Evolutionary conservation across 768 basidiomycete genomes (phyloP).

Genomic region (Collybia mongolica): DNA sequence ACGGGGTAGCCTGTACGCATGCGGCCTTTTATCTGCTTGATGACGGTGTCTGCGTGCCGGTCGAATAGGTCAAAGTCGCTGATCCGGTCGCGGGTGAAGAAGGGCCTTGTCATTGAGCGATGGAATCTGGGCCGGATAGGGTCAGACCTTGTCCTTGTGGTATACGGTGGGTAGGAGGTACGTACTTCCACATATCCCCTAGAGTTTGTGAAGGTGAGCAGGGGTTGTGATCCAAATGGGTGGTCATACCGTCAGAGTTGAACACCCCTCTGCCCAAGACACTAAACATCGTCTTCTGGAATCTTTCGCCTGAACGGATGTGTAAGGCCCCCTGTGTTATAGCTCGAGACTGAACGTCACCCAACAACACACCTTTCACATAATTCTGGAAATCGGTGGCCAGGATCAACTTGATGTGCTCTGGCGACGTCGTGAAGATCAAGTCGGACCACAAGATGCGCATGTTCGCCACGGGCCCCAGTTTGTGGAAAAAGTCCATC

Average conservation of each 20-base stretch:
- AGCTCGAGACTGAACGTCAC: too few relatives aligned
- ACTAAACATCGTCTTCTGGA: conserved; percentile 40
- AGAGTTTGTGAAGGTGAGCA: neutral
- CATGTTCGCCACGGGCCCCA: conserved; percentile 46
- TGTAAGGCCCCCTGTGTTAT: neutral
- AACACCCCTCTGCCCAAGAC: conserved; percentile 67
- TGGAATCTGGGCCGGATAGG: conserved; percentile 42
- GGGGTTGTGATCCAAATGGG: neutral
- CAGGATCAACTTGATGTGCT: conserved; percentile 56
- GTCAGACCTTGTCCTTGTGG: neutral
- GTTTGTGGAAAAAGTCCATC: conserved; percentile 25
- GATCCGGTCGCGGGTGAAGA: conserved; percentile 60
- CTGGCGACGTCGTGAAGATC: conserved; percentile 48
- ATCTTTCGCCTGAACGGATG: conserved; percentile 34
- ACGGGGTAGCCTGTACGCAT: conserved; percentile 49
- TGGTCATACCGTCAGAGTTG: conserved; percentile 56
- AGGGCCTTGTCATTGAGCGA: conserved; percentile 62
- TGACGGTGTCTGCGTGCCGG: conserved; percentile 44
- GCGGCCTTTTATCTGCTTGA: conserved; percentile 45
- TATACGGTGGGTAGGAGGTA: neutral
- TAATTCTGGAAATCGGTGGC: conserved; percentile 59
- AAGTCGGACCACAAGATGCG: conserved; percentile 43
- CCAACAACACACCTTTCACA: conserved; percentile 50
- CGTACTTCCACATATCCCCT: conserved; percentile 51
- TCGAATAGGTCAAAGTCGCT: conserved; percentile 63